phyloP scores from a whole-genome alignment of 331 rosid genomes.

The Stylosanthes scabra region DNA sequence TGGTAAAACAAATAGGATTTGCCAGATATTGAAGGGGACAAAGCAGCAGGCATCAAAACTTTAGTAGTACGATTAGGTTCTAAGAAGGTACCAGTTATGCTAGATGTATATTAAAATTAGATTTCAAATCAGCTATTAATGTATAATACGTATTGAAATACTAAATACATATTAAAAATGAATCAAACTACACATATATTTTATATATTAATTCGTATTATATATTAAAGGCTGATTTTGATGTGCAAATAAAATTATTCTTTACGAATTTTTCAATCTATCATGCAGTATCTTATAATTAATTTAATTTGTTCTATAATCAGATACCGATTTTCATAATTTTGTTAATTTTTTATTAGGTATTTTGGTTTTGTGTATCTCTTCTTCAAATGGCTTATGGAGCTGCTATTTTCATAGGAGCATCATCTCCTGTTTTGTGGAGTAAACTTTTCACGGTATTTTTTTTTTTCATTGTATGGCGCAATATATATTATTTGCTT shows the following conservation, averaged over 20 bases:
- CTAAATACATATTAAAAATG: too few relatives aligned
- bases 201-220: too few relatives aligned
- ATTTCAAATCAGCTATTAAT: too few relatives aligned
- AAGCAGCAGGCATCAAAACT: background rate
- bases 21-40: background rate
- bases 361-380: background rate
- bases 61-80: background rate
- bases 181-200: too few relatives aligned
- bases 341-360: background rate
- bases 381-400: constrained; percentile 1
- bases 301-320: background rate
- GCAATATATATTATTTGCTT: background rate
- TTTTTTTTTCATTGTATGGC: background rate
- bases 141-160: too few relatives aligned
- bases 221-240: too few relatives aligned
- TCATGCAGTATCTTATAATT: background rate
- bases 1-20: background rate
- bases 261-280: background rate
- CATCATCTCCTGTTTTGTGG: background rate
- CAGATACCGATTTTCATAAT: background rate
- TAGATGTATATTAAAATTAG: too few relatives aligned
- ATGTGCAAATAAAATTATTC: too few relatives aligned
- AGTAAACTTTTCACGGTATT: background rate
- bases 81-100: background rate
- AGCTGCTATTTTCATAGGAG: background rate